Base-by-base conservation (phyloP, 1,284 basidiomycete species). In the Stygiomarasmius scandens region DNA sequence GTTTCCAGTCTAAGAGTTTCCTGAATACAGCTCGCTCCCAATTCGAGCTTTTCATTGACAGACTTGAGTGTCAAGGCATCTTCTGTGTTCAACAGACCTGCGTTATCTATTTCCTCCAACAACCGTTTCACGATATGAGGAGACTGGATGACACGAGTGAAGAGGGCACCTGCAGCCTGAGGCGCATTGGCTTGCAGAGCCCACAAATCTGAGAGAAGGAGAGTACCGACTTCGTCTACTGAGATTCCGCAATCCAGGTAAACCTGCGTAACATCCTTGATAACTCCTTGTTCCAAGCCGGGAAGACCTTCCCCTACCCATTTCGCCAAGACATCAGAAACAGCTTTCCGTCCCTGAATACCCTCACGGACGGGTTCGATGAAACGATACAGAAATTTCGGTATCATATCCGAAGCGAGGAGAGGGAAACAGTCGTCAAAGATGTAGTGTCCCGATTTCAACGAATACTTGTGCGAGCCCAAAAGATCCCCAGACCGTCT, bases 101-200 rank as follows among this genome's bases (percentile, higher is more conserved):
- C 11, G 19, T 24, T 20, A 44, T 59, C 48, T 23, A 59, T 50
- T 36, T 59, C 58, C 24, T 38, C 24, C 4, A 27, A 47, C n/a
- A 59, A 12, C 20, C 19, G 19, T 6, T 46, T 29, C 1, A 59
- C n/a, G 38, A 59, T 41, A 41, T 41, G 54, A 19, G 32, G 24
- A 24, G 47, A 56, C 52, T 59, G 58, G 9, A 59, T 11, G 38
- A 59, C 49, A 24, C 55, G 52, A 8, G 55, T 47, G 20, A 59
- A 19, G 45, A 59, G 58, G 9, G 54, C 23, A 27, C 45, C 48
- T 10, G 58, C 58, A 16, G 25, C 25, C 24, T 49, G 50, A 12
- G 58, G 58, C 6, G 58, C 54, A 24, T 59, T 59, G 9, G 58
- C 58, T 29, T 59, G 58, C 10, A 59, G 54, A 6, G 58, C 58